Conservation (phyloP, 345 rosid genomes). For the Bruguiera gymnorhiza region DNA sequence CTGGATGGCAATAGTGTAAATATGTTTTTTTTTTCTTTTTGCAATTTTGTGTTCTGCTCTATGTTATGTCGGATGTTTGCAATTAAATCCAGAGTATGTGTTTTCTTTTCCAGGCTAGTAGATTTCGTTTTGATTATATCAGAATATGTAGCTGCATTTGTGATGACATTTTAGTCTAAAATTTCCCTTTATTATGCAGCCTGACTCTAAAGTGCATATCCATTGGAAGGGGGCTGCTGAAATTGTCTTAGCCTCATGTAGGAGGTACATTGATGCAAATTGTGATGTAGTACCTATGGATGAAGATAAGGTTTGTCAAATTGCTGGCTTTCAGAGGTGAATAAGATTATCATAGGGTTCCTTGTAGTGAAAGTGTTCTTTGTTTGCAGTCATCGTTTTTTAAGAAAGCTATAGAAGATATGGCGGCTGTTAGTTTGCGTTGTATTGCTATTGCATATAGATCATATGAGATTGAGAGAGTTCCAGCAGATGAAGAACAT, state of each 20-base stretch:
- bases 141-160: background rate
- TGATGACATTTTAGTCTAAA: background rate
- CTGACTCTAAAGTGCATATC: conserved; percentile 68
- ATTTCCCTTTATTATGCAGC: conserved; percentile 36
- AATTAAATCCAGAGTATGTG: too few species aligned
- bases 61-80: too few species aligned
- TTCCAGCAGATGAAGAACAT: conserved; percentile 58
- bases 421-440: conserved; percentile 90
- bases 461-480: conserved; percentile 49
- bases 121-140: background rate
- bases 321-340: background rate
- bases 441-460: conserved; percentile 95
- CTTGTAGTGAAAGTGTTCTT: background rate
- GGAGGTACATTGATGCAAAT: conserved; percentile 55
- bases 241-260: conserved; percentile 78
- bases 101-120: too few species aligned
- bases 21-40: too few species aligned
- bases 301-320: conserved; percentile 49
- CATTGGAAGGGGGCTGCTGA: conserved; percentile 99
- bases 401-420: conserved; percentile 71
- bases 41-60: too few species aligned
- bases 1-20: too few species aligned
- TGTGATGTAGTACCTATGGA: conserved; percentile 54
- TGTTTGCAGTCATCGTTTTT: conserved; percentile 50
- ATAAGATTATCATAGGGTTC: background rate